Evolutionary conservation across 768 basidiomycete genomes (phyloP).

Genomic region (Roridomyces roridus): DNA sequence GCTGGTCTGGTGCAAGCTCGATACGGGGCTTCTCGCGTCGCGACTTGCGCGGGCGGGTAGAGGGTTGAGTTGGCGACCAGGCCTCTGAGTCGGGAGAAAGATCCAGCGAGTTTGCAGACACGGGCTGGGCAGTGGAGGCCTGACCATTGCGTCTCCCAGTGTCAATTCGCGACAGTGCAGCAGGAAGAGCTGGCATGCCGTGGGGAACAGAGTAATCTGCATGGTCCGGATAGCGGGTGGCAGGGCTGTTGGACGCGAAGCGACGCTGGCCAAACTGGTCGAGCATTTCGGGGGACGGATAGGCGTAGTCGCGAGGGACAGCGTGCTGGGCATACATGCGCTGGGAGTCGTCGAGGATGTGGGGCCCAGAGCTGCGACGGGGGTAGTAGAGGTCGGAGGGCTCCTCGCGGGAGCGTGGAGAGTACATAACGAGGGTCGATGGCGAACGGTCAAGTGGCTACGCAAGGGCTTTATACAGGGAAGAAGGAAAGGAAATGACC

Average conservation of each 20-base stretch:
- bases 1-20: slow-evolving; percentile 76
- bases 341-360: slow-evolving; percentile 11
- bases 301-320: neutral
- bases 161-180: slow-evolving; percentile 22
- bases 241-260: slow-evolving; percentile 3
- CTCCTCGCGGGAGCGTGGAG: slow-evolving; percentile 3
- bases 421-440: neutral
- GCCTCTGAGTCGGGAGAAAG: slow-evolving; percentile 19
- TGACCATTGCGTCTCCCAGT: slow-evolving; percentile 18
- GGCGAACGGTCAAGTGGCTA: neutral
- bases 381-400: slow-evolving; percentile 3
- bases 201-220: slow-evolving; percentile 18
- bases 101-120: slow-evolving; percentile 19
- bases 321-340: slow-evolving; percentile 4
- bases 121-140: slow-evolving; percentile 1
- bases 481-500: too few relatives aligned
- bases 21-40: slow-evolving; percentile 65
- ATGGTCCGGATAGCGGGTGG: slow-evolving; percentile 15
- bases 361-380: neutral
- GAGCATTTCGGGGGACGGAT: slow-evolving; percentile 3
- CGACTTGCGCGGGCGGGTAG: slow-evolving; percentile 42
- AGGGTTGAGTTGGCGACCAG: slow-evolving; percentile 18
- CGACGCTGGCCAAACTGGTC: slow-evolving; percentile 10
- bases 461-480: neutral
- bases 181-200: slow-evolving; percentile 2